These are phyloP conservation scores for Caulochytrium protostelioides DNA, from an alignment of 371 early-diverging fungal genomes.

Conservation along the genomic window DNA sequence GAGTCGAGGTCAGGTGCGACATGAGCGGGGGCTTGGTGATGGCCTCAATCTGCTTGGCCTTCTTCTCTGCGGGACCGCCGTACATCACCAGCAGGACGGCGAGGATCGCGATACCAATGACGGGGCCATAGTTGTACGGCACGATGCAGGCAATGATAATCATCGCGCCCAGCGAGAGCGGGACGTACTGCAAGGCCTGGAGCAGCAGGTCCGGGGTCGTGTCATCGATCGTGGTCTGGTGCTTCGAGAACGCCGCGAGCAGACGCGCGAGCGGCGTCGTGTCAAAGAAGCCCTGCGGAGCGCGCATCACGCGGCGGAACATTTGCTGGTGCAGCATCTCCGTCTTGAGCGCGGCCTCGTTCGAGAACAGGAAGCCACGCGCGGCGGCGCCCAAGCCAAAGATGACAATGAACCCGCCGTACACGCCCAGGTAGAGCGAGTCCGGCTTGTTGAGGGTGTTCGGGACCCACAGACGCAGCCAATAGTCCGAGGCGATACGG, in stretches of 20 bases:
- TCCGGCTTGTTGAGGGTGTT: constrained; percentile 12
- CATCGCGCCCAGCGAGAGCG: constrained; percentile 18
- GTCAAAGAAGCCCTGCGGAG: constrained; percentile 78
- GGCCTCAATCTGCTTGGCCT: constrained; percentile 22
- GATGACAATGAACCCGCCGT: constrained; percentile 17
- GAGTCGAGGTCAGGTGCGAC: constrained; percentile 35
- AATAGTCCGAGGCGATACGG: constrained; percentile 23
- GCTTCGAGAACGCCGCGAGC: constrained; percentile 26
- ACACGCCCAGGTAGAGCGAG: constrained; percentile 25
- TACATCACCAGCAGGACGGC: constrained; percentile 10
- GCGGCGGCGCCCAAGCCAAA: constrained; percentile 17
- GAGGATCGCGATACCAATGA: constrained; percentile 1
- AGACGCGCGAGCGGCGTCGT: constrained; percentile 59
- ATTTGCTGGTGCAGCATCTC: constrained; percentile 21
- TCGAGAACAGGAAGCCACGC: constrained; percentile 18
- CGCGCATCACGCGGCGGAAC: constrained; percentile 23
- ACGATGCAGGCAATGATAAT: constrained; percentile 16
- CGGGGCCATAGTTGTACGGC: constrained; percentile 18
- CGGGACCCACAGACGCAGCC: constrained; percentile 31
- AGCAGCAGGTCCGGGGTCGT: constrained; percentile 19
- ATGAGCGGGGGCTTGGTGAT: constrained; percentile 32
- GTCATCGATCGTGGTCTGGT: constrained; percentile 24
- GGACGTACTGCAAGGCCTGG: constrained; percentile 14
- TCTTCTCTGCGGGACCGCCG: constrained; percentile 18
- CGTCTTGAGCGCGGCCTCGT: constrained; percentile 14